Base-by-base conservation (phyloP, 805 yeast species). In the Martiniozyma abietophila region DNA sequence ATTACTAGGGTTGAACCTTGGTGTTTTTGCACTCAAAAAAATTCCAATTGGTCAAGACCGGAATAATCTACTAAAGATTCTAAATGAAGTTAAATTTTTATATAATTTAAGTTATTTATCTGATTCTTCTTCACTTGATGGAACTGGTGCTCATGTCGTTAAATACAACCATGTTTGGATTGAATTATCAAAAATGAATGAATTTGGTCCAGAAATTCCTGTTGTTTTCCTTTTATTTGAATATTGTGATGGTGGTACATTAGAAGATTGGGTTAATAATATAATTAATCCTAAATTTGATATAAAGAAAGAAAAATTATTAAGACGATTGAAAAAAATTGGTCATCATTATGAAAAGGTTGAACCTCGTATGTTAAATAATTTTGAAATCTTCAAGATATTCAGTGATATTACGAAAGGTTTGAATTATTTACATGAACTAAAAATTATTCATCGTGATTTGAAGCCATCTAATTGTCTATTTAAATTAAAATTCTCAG, bases 141-240 rank as follows among this genome's bases (percentile, higher is more conserved):
- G 38, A 1, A 20, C n/a, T 21, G 18, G 29, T 16, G 64, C 24
- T 54, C 80, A 85, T 52, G 65, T 86, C 45, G 83, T 86, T 18
- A 71, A 80, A 15, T 86, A 86, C 51, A 85, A 86, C 49, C 96
- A 86, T 56, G 95, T 85, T 18, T 86, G 96, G 96, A 54, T 86
- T 21, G 96, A 86, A 49, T 64, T 78, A 48, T 80, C 70, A 26
- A 54, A 61, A 14, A 51, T 69, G 19, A 61, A 69, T 29, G 61
- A 58, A 8, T 74, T 74, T 51, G 76, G 76, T 33, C 74, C 79
- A 23, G 54, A 65, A 46, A 59, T 78, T 36, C 65, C 80, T 26
- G 61, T 64, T 31, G 84, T 86, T 5, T 86, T 74, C 47, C 80
- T 86, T 8, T 59, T 86, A 10, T 89, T 82, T 53, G 95, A 86